Evolutionary conservation across 208 protist genomes (phyloP).

Genomic region (Trypanosoma grayi): DNA sequence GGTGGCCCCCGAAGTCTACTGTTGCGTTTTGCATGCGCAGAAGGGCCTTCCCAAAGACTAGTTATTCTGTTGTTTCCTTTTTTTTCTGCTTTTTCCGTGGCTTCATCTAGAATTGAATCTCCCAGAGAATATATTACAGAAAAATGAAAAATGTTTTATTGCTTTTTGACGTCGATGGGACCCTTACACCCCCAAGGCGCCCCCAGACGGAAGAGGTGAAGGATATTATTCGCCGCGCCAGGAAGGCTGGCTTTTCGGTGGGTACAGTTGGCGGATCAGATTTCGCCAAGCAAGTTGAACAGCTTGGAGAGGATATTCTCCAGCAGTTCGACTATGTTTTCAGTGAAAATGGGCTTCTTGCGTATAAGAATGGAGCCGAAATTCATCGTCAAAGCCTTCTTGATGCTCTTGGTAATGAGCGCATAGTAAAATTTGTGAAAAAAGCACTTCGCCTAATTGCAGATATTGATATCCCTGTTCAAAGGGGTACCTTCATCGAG

Average conservation of each 20-base stretch:
- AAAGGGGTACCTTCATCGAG: constrained; percentile 99
- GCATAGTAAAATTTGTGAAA: constrained; percentile 95
- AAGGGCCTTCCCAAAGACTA: no score
- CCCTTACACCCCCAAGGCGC: constrained; percentile 84
- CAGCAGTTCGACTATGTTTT: constrained; percentile 98
- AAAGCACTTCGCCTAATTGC: constrained; percentile 94
- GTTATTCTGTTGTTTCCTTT: no score
- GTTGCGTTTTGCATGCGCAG: no score
- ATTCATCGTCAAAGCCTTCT: constrained; percentile 91
- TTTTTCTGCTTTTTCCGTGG: no score
- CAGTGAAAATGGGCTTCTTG: constrained; percentile 97
- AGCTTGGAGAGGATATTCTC: constrained; percentile 92
- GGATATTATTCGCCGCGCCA: constrained; percentile 78
- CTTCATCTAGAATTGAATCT: no score
- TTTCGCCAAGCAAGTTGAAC: constrained; percentile 97
- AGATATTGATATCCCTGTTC: constrained; percentile 97
- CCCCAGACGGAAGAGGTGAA: constrained; percentile 88
- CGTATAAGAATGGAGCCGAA: constrained; percentile 89
- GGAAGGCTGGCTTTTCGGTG: constrained; percentile 82
- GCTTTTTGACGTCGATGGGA: constrained; percentile 97
- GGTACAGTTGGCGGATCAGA: constrained; percentile 99
- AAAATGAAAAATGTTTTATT: constrained; percentile 59
- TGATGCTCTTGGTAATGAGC: constrained; percentile 93
- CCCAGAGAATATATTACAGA: no score
- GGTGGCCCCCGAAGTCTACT: no score